Base-by-base conservation (phyloP, 2,329 filamentous ascomycete genomes). In the Fusarium verticillioides region DNA sequence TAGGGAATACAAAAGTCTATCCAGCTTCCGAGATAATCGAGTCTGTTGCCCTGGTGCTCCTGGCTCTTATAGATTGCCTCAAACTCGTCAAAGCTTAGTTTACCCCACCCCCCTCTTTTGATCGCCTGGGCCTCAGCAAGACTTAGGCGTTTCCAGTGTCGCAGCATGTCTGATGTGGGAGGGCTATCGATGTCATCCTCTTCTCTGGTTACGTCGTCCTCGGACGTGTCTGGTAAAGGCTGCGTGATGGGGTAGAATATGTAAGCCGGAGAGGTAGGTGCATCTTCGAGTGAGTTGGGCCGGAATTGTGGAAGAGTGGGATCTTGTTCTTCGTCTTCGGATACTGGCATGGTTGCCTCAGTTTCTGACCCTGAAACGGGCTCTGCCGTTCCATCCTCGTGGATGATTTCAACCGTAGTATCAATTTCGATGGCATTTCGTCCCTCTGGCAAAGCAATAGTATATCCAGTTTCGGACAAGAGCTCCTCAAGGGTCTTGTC, bases 21-120 rank as follows among this genome's bases (percentile, higher is more conserved):
- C 96, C 96, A 98, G 77, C 90, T 94, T 67, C 94, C 94, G 52
- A 98, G 86, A 81, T 97, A 96, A 75, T 94, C 93, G 69, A 95
- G 86, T 60, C 92, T 84, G 78, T 90, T 90, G 19, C 87, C 88
- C 34, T 85, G 83, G 30, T 90, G 89, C 73, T 91, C 89, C 71
- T 91, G 87, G n/a, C 86, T 86, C 75, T 90, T 89, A 84, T 96
- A 94, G 56, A 92, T 91, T 43, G 85, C 84, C 77, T 94, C 91
- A 82, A 98, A 97, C 81, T 98, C 96, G 2, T 88, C 87, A 73
- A 92, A 95, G 78, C 84, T 93, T 53, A 98, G 84, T 78, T 91
- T 90, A 2, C 94, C 96, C 83, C 91, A 93, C 2, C 95, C 95
- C n/a, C 93, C 94, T 32, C 94, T 87, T 65, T 87, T 84, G 63